These are phyloP conservation scores for Aspergillus sp. DNA, from an alignment of 2,329 filamentous ascomycete genomes.

Conservation along the genomic window DNA sequence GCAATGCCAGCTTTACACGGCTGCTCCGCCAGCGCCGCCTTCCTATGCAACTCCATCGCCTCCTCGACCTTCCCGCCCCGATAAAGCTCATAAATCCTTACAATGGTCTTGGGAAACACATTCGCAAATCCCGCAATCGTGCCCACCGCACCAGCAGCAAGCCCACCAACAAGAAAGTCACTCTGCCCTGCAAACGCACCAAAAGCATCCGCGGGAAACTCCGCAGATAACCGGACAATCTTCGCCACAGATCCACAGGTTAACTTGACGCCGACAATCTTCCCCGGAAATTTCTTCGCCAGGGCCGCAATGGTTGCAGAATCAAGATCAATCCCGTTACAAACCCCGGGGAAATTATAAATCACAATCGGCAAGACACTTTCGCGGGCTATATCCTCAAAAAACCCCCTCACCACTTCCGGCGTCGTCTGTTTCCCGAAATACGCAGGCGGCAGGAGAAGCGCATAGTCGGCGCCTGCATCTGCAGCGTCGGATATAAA, in stretches of 20 bases:
- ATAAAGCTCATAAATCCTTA: conserved; percentile 61
- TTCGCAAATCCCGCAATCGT: conserved; percentile 61
- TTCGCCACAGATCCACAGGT: conserved; percentile 65
- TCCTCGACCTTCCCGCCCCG: conserved; percentile 56
- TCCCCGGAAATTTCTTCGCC: conserved; percentile 46
- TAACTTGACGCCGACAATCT: conserved; percentile 65
- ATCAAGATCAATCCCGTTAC: conserved; percentile 67
- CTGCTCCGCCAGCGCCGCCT: conserved; percentile 64
- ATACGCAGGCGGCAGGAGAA: conserved; percentile 64
- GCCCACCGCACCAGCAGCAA: conserved; percentile 54
- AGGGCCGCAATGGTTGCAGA: conserved; percentile 60
- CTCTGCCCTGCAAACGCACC: conserved; percentile 70
- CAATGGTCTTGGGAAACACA: conserved; percentile 56
- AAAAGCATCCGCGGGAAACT: conserved; percentile 57
- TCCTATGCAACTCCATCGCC: conserved; percentile 60
- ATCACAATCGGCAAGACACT: conserved; percentile 60
- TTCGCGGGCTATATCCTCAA: conserved; percentile 53
- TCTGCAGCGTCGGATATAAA: conserved; percentile 58
- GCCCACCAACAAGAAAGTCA: conserved; percentile 63
- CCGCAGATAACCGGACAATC: conserved; percentile 56
- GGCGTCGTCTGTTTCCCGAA: conserved; percentile 64
- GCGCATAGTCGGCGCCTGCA: conserved; percentile 61
- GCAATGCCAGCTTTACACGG: conserved; percentile 67
- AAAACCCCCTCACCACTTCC: conserved; percentile 60
- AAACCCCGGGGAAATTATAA: conserved; percentile 69